phyloP scores from a whole-genome alignment of 306 rosid species.

The Astragalus membranaceus region DNA sequence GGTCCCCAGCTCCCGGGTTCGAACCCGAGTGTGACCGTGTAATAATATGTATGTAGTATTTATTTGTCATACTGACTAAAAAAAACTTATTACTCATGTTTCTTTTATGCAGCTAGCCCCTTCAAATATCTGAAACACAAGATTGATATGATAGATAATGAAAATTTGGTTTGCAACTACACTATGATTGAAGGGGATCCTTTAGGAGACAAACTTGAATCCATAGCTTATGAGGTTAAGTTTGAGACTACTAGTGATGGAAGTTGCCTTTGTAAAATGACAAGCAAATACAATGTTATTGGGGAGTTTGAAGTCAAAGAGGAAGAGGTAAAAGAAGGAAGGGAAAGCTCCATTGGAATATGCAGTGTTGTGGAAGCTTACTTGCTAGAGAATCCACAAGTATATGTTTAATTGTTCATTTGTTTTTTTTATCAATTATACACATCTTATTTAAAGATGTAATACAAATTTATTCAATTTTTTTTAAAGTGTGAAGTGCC shows the following conservation, averaged over 20 bases:
- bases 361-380: constrained; percentile 61
- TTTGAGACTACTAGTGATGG: constrained; percentile 61
- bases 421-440: background rate
- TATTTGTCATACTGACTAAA: no score
- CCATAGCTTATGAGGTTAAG: constrained; percentile 57
- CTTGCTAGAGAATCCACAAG: constrained; percentile 57
- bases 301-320: constrained; percentile 46
- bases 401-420: constrained; percentile 33
- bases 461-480: constrained; percentile 16
- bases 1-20: no score
- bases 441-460: background rate
- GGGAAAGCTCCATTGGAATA: constrained; percentile 56
- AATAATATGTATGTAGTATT: no score
- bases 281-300: constrained; percentile 43
- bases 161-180: constrained; percentile 57
- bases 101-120: constrained; percentile 37
- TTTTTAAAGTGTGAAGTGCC: background rate
- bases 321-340: constrained; percentile 61
- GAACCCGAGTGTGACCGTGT: no score
- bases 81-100: background rate
- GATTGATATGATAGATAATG: constrained; percentile 49
- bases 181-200: constrained; percentile 74
- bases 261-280: constrained; percentile 53
- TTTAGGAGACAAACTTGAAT: constrained; percentile 61
- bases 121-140: constrained; percentile 54